Evolutionary conservation across 2,329 filamentous ascomycete species (phyloP).

Genomic region (Fusarium piperis): DNA sequence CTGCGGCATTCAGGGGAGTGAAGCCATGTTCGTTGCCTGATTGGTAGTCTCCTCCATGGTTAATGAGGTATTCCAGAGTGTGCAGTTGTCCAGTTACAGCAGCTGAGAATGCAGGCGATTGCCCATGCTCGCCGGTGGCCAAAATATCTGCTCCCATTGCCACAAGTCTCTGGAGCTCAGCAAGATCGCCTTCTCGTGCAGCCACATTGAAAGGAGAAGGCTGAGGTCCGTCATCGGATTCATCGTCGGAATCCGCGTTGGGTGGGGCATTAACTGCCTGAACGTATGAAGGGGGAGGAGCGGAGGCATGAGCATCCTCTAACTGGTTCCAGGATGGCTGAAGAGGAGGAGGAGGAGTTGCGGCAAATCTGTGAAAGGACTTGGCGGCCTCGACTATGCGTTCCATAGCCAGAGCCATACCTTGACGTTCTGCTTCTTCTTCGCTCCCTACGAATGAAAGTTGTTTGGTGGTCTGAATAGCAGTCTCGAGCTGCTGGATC

Average conservation of each 20-base stretch:
- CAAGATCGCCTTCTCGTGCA: not conserved
- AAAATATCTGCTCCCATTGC: not conserved
- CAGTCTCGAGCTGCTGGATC: not conserved
- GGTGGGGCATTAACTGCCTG: not conserved
- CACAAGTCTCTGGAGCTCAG: not conserved
- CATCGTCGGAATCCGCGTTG: not conserved
- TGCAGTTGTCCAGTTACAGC: not conserved
- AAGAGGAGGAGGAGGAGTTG: not conserved
- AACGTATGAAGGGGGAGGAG: not conserved
- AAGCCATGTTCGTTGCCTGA: not conserved
- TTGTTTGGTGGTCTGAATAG: not conserved
- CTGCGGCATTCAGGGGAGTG: not conserved
- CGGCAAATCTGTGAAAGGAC: not conserved
- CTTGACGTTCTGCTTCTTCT: not conserved
- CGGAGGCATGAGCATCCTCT: not conserved
- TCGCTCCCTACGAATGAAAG: not conserved
- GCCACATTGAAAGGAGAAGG: not conserved
- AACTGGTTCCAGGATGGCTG: not conserved
- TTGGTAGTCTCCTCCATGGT: not conserved
- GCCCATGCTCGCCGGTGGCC: not conserved
- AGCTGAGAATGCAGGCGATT: not conserved
- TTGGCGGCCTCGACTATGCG: not conserved
- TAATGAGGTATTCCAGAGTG: not conserved
- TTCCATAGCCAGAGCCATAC: not conserved
- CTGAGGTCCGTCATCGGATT: not conserved